Evolutionary conservation across 768 basidiomycete genomes (phyloP).

Genomic region (Boletus subcaerulescens): DNA sequence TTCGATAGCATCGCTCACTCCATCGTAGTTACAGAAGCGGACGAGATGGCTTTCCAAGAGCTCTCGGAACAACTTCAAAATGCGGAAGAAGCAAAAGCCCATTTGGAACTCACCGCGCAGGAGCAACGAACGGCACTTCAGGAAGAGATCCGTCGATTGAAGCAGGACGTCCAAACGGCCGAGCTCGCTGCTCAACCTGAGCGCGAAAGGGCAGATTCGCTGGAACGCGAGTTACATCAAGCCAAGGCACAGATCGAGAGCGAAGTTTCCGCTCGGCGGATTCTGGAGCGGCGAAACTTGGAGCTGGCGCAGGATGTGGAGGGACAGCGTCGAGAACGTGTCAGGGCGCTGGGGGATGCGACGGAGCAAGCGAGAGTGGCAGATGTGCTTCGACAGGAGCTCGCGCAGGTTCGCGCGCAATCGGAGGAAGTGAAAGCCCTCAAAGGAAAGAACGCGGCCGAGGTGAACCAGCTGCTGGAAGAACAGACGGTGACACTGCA

Average conservation of each 20-base stretch:
- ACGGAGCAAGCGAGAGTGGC: slow-evolving; percentile 61
- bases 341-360: slow-evolving; percentile 61
- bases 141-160: slow-evolving; percentile 55
- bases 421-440: slow-evolving; percentile 66
- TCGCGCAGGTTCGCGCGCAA: slow-evolving; percentile 57
- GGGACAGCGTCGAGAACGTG: slow-evolving; percentile 50
- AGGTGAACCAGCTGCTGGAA: slow-evolving; percentile 62
- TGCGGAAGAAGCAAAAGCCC: slow-evolving; percentile 52
- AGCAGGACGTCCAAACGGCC: slow-evolving; percentile 40
- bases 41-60: slow-evolving; percentile 72
- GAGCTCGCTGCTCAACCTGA: slow-evolving; percentile 41
- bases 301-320: slow-evolving; percentile 57
- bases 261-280: slow-evolving; percentile 57
- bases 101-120: slow-evolving; percentile 55
- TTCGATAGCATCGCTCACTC: slow-evolving; percentile 6
- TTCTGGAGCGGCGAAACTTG: slow-evolving; percentile 60
- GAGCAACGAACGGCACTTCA: slow-evolving; percentile 57
- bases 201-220: slow-evolving; percentile 48
- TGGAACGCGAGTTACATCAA: slow-evolving; percentile 66
- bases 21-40: slow-evolving; percentile 62
- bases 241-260: slow-evolving; percentile 61
- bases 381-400: slow-evolving; percentile 60
- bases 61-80: slow-evolving; percentile 64
- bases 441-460: slow-evolving; percentile 60
- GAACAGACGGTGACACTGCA: slow-evolving; percentile 73